Conservation (phyloP, 768 basidiomycete genomes). For the Leucosporidium creatinivorum region DNA sequence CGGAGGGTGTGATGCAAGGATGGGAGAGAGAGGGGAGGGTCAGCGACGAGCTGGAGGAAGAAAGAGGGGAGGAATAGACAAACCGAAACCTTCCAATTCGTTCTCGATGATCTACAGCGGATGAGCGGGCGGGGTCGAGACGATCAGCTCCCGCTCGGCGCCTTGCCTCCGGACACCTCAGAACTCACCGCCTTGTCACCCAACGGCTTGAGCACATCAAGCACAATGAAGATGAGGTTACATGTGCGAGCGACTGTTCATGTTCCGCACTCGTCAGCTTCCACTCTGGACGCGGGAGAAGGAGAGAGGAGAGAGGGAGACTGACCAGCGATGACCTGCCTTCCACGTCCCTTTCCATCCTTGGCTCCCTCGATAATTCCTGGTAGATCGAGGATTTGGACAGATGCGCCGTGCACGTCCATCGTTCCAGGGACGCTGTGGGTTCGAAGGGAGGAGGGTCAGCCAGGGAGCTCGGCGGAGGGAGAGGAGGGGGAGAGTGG, state of each 20-base stretch:
- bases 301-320: conserved; percentile 48
- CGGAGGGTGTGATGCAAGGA: too few relatives aligned
- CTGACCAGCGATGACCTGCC: conserved; percentile 55
- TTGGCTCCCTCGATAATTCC: conserved; percentile 98
- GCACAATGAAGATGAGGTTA: conserved; percentile 95
- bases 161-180: too few relatives aligned
- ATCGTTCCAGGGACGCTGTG: conserved; percentile 84
- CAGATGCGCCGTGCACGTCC: conserved; percentile 90
- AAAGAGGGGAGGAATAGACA: conserved; percentile 50
- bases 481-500: neutral
- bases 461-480: neutral
- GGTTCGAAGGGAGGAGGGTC: conserved; percentile 42
- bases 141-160: neutral
- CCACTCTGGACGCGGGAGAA: neutral
- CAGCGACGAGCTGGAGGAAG: too few relatives aligned
- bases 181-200: conserved; percentile 52
- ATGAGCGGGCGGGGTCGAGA: neutral
- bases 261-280: neutral
- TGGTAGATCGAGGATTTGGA: conserved; percentile 61
- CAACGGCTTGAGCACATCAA: conserved; percentile 97
- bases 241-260: conserved; percentile 85
- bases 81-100: conserved; percentile 89
- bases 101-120: conserved; percentile 65
- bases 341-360: conserved; percentile 90
- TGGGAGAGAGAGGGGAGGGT: neutral